Evolutionary conservation across 768 basidiomycete genomes (phyloP).

Genomic region (Pluteus cervinus): DNA sequence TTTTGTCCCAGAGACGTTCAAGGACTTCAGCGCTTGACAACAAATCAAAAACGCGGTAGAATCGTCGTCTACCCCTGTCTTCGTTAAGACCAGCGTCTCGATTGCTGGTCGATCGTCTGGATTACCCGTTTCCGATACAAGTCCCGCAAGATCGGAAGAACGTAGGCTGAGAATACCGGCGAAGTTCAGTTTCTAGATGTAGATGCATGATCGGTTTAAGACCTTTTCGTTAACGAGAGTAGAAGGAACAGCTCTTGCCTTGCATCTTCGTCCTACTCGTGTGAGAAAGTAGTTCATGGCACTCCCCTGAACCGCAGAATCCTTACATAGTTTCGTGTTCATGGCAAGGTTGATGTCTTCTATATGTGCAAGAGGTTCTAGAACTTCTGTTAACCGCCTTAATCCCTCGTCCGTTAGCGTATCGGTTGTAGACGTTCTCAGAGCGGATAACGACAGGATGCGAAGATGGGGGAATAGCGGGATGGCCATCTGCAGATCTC

Average conservation of each 20-base stretch:
- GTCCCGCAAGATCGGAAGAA: constrained; percentile 44
- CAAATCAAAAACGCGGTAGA: constrained; percentile 45
- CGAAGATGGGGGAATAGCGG: constrained; percentile 33
- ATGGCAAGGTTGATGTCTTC: constrained; percentile 57
- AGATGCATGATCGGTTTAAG: neutral
- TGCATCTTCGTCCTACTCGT: constrained; percentile 53
- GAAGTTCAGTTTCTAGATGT: constrained; percentile 62
- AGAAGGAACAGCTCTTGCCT: constrained; percentile 26
- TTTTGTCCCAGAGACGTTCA: constrained; percentile 54
- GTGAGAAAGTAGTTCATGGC: constrained; percentile 41
- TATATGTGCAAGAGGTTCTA: constrained; percentile 30
- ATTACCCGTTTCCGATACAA: constrained; percentile 28
- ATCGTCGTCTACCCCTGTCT: constrained; percentile 56
- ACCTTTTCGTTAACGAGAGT: neutral
- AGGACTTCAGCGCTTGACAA: constrained; percentile 39
- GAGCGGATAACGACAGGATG: constrained; percentile 50
- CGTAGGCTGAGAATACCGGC: constrained; percentile 44
- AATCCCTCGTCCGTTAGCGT: constrained; percentile 52
- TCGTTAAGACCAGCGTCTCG: constrained; percentile 47
- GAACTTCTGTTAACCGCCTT: constrained; percentile 30
- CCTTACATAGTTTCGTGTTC: constrained; percentile 57
- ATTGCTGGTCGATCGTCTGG: constrained; percentile 29
- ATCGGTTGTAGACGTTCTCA: constrained; percentile 47
- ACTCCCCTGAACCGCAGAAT: no score
- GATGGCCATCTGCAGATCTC: constrained; percentile 36